Percentiles rank a stretch among this genome's conserved stretches.
Conservation (phyloP, 352 stramenopile species). For the Phytopythium vexans region DNA sequence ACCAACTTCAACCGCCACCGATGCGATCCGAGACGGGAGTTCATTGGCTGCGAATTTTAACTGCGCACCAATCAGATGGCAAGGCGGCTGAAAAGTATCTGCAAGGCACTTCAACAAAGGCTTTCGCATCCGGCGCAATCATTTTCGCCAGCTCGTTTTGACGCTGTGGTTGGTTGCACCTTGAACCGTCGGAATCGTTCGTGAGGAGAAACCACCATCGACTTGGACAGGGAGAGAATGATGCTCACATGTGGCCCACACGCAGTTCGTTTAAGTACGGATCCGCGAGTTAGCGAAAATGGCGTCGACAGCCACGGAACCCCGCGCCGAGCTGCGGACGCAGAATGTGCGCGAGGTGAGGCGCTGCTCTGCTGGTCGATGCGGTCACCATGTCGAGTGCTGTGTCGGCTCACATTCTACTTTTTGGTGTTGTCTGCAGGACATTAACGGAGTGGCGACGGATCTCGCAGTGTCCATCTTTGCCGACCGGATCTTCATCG, state of each 20-base stretch:
- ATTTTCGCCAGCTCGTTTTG: too few relatives aligned
- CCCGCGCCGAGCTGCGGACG: constrained; percentile 31
- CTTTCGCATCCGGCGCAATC: too few relatives aligned
- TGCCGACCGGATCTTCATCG: constrained; percentile 77
- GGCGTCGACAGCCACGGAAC: not conserved
- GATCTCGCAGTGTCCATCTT: constrained; percentile 79
- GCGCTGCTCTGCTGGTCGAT: not conserved
- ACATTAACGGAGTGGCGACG: constrained; percentile 70
- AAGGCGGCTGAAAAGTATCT: not conserved
- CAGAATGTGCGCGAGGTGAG: constrained; percentile 35
- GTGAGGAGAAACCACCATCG: too few relatives aligned
- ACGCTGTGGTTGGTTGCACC: too few relatives aligned
- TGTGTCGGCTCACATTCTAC: not conserved
- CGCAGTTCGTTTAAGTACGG: too few relatives aligned
- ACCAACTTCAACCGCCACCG: constrained; percentile 10
- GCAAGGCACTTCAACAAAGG: not conserved
- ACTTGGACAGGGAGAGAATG: too few relatives aligned
- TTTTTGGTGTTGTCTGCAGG: constrained; percentile 21
- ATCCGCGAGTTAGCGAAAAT: constrained; percentile 73
- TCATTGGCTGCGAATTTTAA: constrained; percentile 13
- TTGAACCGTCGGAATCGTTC: too few relatives aligned
- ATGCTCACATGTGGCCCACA: too few relatives aligned
- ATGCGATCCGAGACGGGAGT: not conserved
- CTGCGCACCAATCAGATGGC: constrained; percentile 4
- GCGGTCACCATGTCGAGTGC: not conserved